phyloP scores from a whole-genome alignment of 371 early-diverging fungal species.

The Apophysomyces trapeziformis region DNA sequence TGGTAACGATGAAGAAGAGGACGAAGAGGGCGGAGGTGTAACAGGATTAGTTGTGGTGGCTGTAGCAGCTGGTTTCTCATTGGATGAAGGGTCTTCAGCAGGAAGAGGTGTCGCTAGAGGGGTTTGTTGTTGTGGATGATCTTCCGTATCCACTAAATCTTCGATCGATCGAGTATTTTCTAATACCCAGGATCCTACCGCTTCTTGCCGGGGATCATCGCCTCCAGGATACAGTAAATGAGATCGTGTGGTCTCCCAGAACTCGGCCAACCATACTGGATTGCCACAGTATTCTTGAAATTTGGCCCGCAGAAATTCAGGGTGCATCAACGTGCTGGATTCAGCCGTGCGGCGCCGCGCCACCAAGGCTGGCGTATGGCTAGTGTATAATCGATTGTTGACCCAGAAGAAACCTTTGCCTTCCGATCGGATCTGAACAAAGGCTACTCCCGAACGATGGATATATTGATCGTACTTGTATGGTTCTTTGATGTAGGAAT shows the following conservation, averaged over 20 bases:
- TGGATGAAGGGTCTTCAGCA: not conserved
- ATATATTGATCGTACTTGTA: constrained; percentile 89
- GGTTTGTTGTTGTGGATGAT: constrained; percentile 12
- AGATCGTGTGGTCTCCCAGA: constrained; percentile 62
- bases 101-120: too few species aligned
- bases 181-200: constrained; percentile 41
- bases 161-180: constrained; percentile 41
- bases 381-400: constrained; percentile 82
- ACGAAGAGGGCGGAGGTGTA: not conserved
- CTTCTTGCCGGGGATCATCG: constrained; percentile 18
- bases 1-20: constrained; percentile 6
- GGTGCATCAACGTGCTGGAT: constrained; percentile 42
- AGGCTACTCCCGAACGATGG: constrained; percentile 89
- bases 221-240: constrained; percentile 33
- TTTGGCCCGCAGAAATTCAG: constrained; percentile 56
- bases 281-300: constrained; percentile 65
- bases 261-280: constrained; percentile 49
- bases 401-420: constrained; percentile 88
- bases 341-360: constrained; percentile 37
- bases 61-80: not conserved
- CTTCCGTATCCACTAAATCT: constrained; percentile 16
- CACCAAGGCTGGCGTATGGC: constrained; percentile 60
- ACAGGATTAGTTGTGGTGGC: not conserved
- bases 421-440: constrained; percentile 83
- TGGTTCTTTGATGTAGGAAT: constrained; percentile 71